Evolutionary conservation across 805 yeast genomes (phyloP), one percentile per base, ranked within the genome.

Genomic region (Candida pseudoglaebosa): DNA sequence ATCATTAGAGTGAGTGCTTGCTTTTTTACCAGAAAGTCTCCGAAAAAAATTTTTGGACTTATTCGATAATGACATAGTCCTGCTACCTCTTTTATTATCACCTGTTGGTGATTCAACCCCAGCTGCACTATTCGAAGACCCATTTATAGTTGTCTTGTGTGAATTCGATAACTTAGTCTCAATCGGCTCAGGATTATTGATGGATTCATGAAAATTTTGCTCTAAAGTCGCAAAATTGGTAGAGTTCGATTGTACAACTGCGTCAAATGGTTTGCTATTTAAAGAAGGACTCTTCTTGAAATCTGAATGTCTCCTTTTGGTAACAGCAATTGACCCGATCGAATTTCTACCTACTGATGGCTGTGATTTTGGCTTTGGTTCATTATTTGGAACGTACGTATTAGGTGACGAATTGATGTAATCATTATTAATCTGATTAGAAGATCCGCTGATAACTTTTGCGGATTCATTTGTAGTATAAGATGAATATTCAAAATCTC

Each of bases 31-130:
- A 1, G 72, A 66, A 6, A 66, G 47, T 26, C 69, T 41, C 36
- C 58, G 64, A 42, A 66, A 59, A 22, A 66, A 47, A 28, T 50
- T 59, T 38, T 54, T 59, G 0, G 70, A 59, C 29, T 50, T 56
- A 16, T 53, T 48, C 1, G 59, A 42, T 18, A 60, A 41, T 5
- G 65, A 57, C 17, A 58, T 48, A n/a, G 43, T 49, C 30, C 54
- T 46, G 1, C 64, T 52, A 24, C 42, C 43, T 26, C 52, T 44
- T 30, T 50, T 54, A 14, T 10, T 26, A 13, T 26, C 29, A 15
- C 29, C 13, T 12, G 29, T 26, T 10, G 5, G 5, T 5, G 29
- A 5, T 5, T 13, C 29, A 5, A 13, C 13, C 9, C 29, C 13
- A 12, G 6, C 29, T 26, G 29, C 7, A 5, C 15, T 26, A 15